phyloP scores from a whole-genome alignment of 192 early-diverging fungal species.

The Phlyctochytrium bullatum region DNA sequence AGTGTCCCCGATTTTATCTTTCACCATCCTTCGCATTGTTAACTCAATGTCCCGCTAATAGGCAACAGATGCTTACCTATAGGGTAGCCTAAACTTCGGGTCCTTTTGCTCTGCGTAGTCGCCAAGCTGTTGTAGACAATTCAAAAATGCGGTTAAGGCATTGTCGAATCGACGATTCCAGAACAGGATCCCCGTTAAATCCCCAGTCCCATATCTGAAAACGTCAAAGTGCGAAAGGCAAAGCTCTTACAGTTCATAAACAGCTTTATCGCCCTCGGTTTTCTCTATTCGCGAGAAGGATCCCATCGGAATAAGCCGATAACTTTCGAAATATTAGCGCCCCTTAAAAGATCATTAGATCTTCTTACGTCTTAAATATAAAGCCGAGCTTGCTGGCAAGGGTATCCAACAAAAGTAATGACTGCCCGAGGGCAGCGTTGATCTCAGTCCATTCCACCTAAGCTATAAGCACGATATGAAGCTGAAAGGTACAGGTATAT shows the following conservation, averaged over 20 bases:
- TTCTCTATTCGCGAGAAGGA: conserved; percentile 89
- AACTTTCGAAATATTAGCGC: conserved; percentile 38
- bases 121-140: conserved; percentile 85
- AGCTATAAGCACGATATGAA: not conserved
- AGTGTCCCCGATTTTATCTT: conserved; percentile 83
- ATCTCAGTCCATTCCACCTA: conserved; percentile 94
- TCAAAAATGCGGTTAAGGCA: conserved; percentile 85
- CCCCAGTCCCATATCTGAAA: conserved; percentile 77
- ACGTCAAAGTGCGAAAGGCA: not conserved
- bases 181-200: conserved; percentile 77
- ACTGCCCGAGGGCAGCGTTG: conserved; percentile 94
- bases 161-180: conserved; percentile 82
- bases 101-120: conserved; percentile 77
- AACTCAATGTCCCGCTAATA: not conserved
- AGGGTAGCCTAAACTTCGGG: conserved; percentile 75
- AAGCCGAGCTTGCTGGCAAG: conserved; percentile 82
- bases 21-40: conserved; percentile 64
- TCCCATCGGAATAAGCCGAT: conserved; percentile 86
- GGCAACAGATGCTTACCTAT: conserved; percentile 49
- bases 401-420: conserved; percentile 79
- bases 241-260: conserved; percentile 71
- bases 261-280: conserved; percentile 66
- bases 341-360: not conserved
- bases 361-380: conserved; percentile 67
- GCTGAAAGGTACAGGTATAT: conserved; percentile 52